A percentile compares a stretch with the other conserved stretches of the same genome.
Evolutionary conservation across 306 rosid genomes (phyloP).

Genomic region (Malus sieversii): DNA sequence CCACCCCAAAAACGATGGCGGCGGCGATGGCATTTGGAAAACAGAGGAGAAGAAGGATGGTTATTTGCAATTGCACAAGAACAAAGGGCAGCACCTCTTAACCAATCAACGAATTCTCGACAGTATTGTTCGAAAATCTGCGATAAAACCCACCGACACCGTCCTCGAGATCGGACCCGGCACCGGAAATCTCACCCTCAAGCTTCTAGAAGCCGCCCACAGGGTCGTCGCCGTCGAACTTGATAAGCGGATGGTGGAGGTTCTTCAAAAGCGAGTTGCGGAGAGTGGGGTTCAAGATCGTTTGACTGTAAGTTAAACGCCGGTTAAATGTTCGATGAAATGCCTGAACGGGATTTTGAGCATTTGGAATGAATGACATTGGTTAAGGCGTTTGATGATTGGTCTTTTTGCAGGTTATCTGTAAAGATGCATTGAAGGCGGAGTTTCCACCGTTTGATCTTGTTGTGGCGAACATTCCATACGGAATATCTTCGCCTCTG

Average conservation of each 20-base stretch:
- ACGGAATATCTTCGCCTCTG: conserved; percentile 75
- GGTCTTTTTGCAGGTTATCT: conserved; percentile 46
- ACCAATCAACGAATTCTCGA: conserved; percentile 63
- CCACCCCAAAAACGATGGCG: conserved; percentile 4
- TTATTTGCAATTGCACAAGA: conserved; percentile 42
- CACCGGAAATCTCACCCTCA: conserved; percentile 85
- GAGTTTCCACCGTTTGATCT: conserved; percentile 68
- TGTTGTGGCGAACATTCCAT: conserved; percentile 85
- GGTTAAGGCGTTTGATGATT: conserved; percentile 6
- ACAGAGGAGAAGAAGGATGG: conserved; percentile 11
- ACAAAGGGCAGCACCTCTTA: conserved; percentile 86
- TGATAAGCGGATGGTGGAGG: conserved; percentile 67
- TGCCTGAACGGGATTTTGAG: conserved; percentile 7
- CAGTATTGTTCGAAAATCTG: conserved; percentile 55
- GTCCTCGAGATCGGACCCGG: conserved; percentile 98
- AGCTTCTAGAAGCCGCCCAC: conserved; percentile 62
- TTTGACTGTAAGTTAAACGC: conserved; percentile 36
- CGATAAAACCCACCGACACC: conserved; percentile 59
- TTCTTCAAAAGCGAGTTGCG: conserved; percentile 52
- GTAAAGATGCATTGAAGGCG: conserved; percentile 60
- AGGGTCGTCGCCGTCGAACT: conserved; percentile 64
- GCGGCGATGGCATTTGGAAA: conserved; percentile 5
- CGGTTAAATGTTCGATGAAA: conserved; percentile 36
- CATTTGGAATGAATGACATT: neutral
- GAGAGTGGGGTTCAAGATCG: conserved; percentile 19